A percentile compares a stretch with the other conserved stretches of the same genome.
Evolutionary conservation across 148 eudicot species (phyloP).

Genomic region (Rhododendron williamsianum): DNA sequence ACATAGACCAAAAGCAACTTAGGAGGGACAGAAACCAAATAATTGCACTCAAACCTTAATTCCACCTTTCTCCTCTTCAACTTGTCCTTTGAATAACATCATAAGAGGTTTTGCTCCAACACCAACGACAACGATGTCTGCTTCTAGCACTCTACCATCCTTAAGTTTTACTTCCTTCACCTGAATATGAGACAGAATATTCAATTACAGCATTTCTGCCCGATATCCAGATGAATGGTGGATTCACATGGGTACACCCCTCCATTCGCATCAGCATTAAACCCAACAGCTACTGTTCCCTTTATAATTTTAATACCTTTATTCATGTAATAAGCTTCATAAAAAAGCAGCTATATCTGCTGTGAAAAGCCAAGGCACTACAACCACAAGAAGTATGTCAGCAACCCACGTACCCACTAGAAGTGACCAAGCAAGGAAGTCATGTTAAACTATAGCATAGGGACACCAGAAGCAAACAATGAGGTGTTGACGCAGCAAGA

Average conservation of each 20-base stretch:
- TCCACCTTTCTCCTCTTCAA: conserved; percentile 87
- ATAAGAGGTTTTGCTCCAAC: conserved; percentile 93
- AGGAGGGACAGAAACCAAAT: neutral
- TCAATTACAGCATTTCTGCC: neutral
- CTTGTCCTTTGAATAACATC: conserved; percentile 76
- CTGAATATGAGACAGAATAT: conserved; percentile 26
- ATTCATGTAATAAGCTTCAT: conserved; percentile 72
- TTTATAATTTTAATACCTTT: conserved; percentile 78
- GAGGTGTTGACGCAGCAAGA: too few relatives aligned
- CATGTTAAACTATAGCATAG: too few relatives aligned
- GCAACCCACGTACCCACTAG: too few relatives aligned
- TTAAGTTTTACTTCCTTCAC: conserved; percentile 78
- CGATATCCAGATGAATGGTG: neutral
- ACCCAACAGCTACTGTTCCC: conserved; percentile 88
- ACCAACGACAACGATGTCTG: conserved; percentile 93
- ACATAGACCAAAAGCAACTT: neutral
- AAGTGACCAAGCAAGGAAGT: too few relatives aligned
- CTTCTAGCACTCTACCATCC: conserved; percentile 87
- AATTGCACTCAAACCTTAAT: conserved; percentile 54
- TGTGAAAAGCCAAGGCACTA: conserved; percentile 97
- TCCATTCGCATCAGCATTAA: conserved; percentile 50
- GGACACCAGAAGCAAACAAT: too few relatives aligned
- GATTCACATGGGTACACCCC: conserved; percentile 45
- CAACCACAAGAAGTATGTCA: conserved; percentile 18
- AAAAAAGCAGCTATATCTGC: conserved; percentile 86